Evolutionary conservation across 1,284 basidiomycete species (phyloP), one percentile per base, ranked within the genome.

Genomic region (Porogramme epimiltina): DNA sequence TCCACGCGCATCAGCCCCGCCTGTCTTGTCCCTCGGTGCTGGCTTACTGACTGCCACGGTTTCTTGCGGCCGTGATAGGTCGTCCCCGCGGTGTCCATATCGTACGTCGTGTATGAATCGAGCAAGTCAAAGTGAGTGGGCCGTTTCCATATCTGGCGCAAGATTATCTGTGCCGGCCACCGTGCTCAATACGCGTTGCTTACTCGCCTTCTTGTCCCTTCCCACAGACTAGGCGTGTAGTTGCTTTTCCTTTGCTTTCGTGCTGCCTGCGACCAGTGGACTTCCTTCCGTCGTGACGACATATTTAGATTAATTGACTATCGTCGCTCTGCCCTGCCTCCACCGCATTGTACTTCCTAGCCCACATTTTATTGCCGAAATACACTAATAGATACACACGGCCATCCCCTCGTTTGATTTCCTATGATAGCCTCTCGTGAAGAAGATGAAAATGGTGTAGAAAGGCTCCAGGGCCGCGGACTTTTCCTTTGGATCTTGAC

Each of bases 71-170:
- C 39, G 19, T 34, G 31, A 25, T 52, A 93, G 87, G 94, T 98
- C 52, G 87, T 96, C 44, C 94, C 94, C 45, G 89, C 94, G 11
- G 94, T 97, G 26, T 95, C 93, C 22, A 96, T 98, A 73, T 92
- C 91, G 56, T 96, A 95, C 73, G 85, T 96, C 51, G 93, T 95
- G 56, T 92, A 92, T 69, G 89, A 92, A 67, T 84, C 88, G 62
- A 85, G 78, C 64, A 92, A 90, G 74, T 80, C 84, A 68, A 86
- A 75, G 90, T 87, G 55, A 58, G 83, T 71, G 34, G 9, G 4
- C 39, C 44, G 31, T 48, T 18, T 20, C 16, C 24, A 16, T 45
- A 24, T 42, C 26, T 28, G 24, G 42, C 33, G 34, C n/a, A n/a
- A n/a, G n/a, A n/a, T n/a, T n/a, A n/a, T n/a, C n/a, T n/a, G n/a